Conservation (phyloP, 495 filamentous ascomycete species). For the Neurospora sp. region DNA sequence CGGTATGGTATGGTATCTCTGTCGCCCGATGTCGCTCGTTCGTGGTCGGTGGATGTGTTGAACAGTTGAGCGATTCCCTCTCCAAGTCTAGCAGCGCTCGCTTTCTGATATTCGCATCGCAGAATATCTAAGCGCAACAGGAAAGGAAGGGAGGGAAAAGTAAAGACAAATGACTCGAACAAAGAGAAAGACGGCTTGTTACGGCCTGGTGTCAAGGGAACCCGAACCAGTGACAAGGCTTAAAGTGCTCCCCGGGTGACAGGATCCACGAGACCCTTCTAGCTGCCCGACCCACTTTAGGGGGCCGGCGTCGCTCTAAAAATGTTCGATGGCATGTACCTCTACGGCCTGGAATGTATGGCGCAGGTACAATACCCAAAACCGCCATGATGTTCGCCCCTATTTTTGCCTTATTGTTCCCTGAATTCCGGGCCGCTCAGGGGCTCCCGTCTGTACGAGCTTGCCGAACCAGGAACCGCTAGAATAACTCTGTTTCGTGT, state of each 20-base stretch:
- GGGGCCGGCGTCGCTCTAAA: not conserved
- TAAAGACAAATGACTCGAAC: not conserved
- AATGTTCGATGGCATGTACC: not conserved
- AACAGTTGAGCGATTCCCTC: not conserved
- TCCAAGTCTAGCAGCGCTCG: not conserved
- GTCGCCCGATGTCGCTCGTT: not conserved
- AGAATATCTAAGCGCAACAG: not conserved
- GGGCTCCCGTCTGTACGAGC: not conserved
- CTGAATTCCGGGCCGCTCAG: not conserved
- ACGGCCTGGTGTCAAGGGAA: not conserved
- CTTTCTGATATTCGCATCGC: not conserved
- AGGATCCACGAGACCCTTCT: not conserved
- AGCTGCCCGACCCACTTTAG: not conserved
- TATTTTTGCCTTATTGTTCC: not conserved
- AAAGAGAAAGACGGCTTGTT: not conserved
- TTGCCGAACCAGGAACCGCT: not conserved
- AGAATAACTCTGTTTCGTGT: not conserved
- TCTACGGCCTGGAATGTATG: not conserved
- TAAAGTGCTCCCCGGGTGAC: not conserved
- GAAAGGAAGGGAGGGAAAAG: not conserved
- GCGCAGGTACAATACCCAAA: not conserved
- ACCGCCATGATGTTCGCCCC: not conserved
- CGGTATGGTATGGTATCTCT: not conserved
- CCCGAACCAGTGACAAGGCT: not conserved
- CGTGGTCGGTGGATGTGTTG: not conserved